Conservation (phyloP, 208 protist species). For the Trypanosoma vivax region DNA sequence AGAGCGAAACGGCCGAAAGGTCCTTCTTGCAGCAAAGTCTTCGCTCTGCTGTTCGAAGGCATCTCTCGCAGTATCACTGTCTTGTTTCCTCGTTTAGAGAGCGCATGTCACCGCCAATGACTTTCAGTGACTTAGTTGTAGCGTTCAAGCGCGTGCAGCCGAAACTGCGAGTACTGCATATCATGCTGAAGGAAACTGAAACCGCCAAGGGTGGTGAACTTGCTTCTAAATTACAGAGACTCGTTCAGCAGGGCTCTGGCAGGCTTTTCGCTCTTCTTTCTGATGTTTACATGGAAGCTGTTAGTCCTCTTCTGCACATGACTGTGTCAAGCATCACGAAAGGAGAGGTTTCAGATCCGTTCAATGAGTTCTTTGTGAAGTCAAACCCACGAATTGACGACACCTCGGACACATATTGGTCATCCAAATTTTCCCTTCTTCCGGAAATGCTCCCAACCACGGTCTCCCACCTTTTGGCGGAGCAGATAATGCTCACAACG, state of each 20-base stretch:
- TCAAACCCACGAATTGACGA: conserved; percentile 31
- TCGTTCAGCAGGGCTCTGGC: conserved; percentile 50
- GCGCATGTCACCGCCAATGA: conserved; percentile 21
- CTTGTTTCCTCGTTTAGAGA: conserved; percentile 48
- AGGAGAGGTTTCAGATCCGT: conserved; percentile 50
- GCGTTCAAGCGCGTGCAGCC: conserved; percentile 47
- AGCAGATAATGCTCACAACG: conserved; percentile 44
- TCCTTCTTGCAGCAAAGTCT: conserved; percentile 65
- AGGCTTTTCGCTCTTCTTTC: conserved; percentile 33
- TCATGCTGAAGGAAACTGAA: conserved; percentile 41
- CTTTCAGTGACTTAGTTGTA: conserved; percentile 45
- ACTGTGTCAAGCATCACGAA: conserved; percentile 42
- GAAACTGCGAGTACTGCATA: conserved; percentile 47
- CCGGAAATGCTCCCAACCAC: conserved; percentile 59
- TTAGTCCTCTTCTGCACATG: conserved; percentile 55
- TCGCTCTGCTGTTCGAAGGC: conserved; percentile 35
- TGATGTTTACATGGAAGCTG: conserved; percentile 55
- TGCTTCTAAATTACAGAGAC: conserved; percentile 34
- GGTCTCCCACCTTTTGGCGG: conserved; percentile 26
- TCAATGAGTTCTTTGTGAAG: conserved; percentile 58
- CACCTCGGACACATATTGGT: conserved; percentile 45
- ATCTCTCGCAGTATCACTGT: conserved; percentile 61
- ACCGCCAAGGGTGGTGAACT: conserved; percentile 53
- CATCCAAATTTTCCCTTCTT: conserved; percentile 35
- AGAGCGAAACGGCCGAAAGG: conserved; percentile 19